A percentile compares a stretch with the other conserved stretches of the same genome.
Evolutionary conservation across 2,329 filamentous ascomycete species (phyloP).

Genomic region (Stagonosporopsis vannaccii): DNA sequence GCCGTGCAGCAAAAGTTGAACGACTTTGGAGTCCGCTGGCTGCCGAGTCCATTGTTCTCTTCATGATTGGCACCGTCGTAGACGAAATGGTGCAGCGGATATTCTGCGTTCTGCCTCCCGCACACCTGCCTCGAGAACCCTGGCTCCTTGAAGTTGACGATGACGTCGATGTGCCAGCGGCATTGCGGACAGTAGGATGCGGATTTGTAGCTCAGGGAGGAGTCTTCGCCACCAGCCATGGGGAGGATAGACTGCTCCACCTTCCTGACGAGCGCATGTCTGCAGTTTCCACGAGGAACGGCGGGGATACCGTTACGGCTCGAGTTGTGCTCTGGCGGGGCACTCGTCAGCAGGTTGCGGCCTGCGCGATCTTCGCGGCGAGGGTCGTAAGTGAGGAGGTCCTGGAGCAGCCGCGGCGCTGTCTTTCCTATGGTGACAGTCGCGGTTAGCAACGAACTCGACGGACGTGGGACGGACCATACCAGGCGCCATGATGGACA

Average conservation of each 20-base stretch:
- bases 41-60: conserved; percentile 22
- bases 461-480: conserved; percentile 13
- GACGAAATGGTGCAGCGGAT: conserved; percentile 69
- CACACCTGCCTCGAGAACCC: conserved; percentile 51
- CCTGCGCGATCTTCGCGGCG: conserved; percentile 53
- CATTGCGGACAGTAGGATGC: conserved; percentile 69
- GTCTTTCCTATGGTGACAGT: conserved; percentile 56
- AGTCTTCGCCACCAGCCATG: conserved; percentile 51
- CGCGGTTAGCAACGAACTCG: conserved; percentile 20
- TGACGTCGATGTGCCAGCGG: conserved; percentile 67
- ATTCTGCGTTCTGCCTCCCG: conserved; percentile 52
- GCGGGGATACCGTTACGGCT: conserved; percentile 41
- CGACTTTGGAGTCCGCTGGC: conserved; percentile 27
- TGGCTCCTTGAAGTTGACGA: conserved; percentile 59
- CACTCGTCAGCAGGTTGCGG: conserved; percentile 65
- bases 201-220: conserved; percentile 58
- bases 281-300: conserved; percentile 58
- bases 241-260: conserved; percentile 61
- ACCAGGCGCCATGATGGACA: conserved; percentile 35
- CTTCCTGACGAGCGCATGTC: conserved; percentile 67
- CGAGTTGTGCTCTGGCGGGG: conserved; percentile 61
- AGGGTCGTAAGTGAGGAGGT: conserved; percentile 61
- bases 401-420: conserved; percentile 59
- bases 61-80: conserved; percentile 30
- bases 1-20: conserved; percentile 66